A percentile compares a stretch with the other conserved stretches of the same genome.
Conservation (phyloP, 176 grass and related monocot species). For the Chloris gayana region DNA sequence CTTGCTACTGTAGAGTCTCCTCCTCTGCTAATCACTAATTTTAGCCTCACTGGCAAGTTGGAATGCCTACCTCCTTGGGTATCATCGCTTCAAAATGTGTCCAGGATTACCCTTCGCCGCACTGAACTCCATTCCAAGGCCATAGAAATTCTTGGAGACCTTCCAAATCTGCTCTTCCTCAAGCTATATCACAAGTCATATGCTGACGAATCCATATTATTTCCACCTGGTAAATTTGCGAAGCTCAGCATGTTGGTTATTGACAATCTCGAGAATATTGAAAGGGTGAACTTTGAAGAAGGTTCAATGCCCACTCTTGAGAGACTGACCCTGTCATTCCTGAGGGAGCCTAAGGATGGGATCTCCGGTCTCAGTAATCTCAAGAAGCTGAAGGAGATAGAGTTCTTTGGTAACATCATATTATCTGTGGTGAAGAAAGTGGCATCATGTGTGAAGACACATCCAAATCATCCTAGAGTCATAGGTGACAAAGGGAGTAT, state of each 20-base stretch:
- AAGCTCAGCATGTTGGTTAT: slow-evolving; percentile 14
- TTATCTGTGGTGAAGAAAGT: slow-evolving; percentile 3
- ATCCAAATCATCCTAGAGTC: slow-evolving; percentile 11
- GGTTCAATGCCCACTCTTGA: slow-evolving; percentile 23
- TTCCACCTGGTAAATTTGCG: neutral
- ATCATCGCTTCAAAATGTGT: neutral
- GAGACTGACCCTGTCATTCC: slow-evolving; percentile 24
- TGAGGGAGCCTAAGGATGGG: neutral
- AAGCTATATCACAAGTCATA: slow-evolving; percentile 24
- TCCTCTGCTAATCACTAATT: slow-evolving; percentile 20
- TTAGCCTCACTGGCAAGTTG: slow-evolving; percentile 10
- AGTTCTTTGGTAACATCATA: slow-evolving; percentile 36
- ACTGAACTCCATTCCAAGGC: neutral
- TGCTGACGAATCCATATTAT: neutral
- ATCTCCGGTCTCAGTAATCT: neutral
- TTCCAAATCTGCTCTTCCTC: slow-evolving; percentile 29
- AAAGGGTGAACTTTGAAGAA: slow-evolving; percentile 15
- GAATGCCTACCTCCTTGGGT: slow-evolving; percentile 21
- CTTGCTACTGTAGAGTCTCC: neutral
- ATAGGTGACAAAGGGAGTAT: slow-evolving; percentile 4
- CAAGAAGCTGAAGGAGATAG: neutral
- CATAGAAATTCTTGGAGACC: slow-evolving; percentile 11
- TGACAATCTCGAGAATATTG: slow-evolving; percentile 27
- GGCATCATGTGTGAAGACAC: slow-evolving; percentile 12
- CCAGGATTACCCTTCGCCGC: slow-evolving; percentile 9